Evolutionary conservation across 1,284 basidiomycete species (phyloP).

Genomic region (Albatrellus sp.): DNA sequence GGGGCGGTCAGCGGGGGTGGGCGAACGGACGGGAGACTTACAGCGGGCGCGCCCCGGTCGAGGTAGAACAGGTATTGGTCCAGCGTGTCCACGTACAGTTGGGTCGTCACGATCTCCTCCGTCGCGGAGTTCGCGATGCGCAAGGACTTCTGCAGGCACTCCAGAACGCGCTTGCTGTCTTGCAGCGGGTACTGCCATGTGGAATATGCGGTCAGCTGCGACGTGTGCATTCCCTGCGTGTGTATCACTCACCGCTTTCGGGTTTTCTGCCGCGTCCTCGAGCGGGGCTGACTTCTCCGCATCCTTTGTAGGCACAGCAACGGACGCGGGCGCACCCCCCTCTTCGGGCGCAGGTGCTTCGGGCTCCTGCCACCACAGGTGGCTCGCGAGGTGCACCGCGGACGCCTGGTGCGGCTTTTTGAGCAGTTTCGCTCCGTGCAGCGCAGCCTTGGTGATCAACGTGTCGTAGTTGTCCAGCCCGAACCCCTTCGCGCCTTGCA

Average conservation of each 20-base stretch:
- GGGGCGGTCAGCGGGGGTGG: conserved; percentile 17
- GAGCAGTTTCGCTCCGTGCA: conserved; percentile 86
- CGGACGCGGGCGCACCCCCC: conserved; percentile 6
- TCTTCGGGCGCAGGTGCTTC: conserved; percentile 17
- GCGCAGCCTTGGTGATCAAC: conserved; percentile 87
- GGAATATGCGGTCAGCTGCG: neutral
- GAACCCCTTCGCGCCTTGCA: conserved; percentile 79
- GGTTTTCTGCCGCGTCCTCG: conserved; percentile 33
- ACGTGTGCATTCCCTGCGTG: neutral
- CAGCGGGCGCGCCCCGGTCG: conserved; percentile 81
- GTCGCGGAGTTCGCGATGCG: conserved; percentile 89
- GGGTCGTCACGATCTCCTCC: conserved; percentile 88
- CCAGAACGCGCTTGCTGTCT: conserved; percentile 89
- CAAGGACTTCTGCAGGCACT: conserved; percentile 88
- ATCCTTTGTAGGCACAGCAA: conserved; percentile 21
- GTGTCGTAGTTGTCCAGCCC: conserved; percentile 90
- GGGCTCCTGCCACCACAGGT: conserved; percentile 89
- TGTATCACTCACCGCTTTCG: conserved; percentile 42
- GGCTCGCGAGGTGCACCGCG: conserved; percentile 88
- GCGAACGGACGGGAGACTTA: conserved; percentile 25
- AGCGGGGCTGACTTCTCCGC: conserved; percentile 25
- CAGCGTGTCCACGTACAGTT: conserved; percentile 87
- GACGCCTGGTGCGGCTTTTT: conserved; percentile 96
- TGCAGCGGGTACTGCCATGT: conserved; percentile 66
- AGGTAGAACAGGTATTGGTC: conserved; percentile 92